Evolutionary conservation across 202 grass and related monocot species (phyloP).

Genomic region (Panicum hallii): DNA sequence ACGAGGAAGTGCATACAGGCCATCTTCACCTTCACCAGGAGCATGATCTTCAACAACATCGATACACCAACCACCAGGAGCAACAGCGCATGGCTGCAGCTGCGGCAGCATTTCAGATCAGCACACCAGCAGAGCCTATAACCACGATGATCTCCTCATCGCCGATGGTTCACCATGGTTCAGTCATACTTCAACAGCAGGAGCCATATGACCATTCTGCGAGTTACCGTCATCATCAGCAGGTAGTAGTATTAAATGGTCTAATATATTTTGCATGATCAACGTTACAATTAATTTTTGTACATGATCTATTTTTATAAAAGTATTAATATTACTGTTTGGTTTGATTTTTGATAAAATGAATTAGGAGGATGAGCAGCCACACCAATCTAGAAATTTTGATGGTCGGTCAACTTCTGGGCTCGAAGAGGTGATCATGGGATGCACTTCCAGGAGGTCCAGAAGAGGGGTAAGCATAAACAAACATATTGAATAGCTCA

Average conservation of each 20-base stretch:
- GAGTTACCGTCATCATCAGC: conserved; percentile 34
- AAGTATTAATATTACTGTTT: neutral
- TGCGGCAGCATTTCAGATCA: conserved; percentile 51
- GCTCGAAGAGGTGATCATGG: conserved; percentile 81
- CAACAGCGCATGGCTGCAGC: conserved; percentile 34
- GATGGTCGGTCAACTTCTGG: conserved; percentile 60
- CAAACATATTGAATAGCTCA: neutral
- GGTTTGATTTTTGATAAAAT: conserved; percentile 18
- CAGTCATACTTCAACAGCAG: conserved; percentile 44
- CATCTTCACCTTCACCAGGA: conserved; percentile 46
- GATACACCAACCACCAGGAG: conserved; percentile 54
- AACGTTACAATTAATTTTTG: too few relatives aligned
- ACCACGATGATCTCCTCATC: conserved; percentile 53
- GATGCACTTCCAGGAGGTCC: conserved; percentile 64
- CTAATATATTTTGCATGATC: too few relatives aligned
- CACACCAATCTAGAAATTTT: conserved; percentile 61
- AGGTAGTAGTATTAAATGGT: conserved; percentile 1
- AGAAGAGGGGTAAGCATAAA: conserved; percentile 55
- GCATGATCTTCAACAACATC: conserved; percentile 42
- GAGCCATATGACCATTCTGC: conserved; percentile 52
- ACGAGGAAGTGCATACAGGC: conserved; percentile 34
- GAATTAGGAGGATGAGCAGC: conserved; percentile 47
- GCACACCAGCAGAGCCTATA: conserved; percentile 49
- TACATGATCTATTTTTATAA: neutral
- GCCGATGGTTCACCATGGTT: conserved; percentile 40